Base-by-base conservation (phyloP, 805 yeast species). In the Wickerhamomyces sydowiorum region DNA sequence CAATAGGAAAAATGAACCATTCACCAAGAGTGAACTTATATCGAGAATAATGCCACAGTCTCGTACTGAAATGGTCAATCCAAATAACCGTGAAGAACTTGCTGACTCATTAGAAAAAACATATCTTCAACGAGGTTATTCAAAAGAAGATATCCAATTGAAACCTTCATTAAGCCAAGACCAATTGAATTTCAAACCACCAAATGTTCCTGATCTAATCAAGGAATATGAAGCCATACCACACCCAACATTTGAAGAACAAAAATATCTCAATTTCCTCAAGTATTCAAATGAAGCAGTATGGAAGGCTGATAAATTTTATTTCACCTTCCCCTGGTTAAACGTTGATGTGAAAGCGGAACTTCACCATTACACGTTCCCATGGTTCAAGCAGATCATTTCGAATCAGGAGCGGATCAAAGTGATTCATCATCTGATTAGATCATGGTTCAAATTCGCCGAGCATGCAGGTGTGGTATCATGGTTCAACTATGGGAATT, bases 1-100 rank as follows among this genome's bases (percentile, higher is more conserved):
- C 30, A 15, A 5, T 13, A n/a, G 4, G 30, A 18, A 4, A 28
- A n/a, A 28, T 10, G 30, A 28, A 28, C 18, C 18, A 6, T 6
- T 6, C 7, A 18, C 30, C 7, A n/a, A n/a, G 9, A 29, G 51
- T 14, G 52, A 47, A 35, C 33, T 44, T 20, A 42, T 39, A 18
- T 41, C 42, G 15, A 18, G 22, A 8, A 19, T 19, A 22, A 40
- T 50, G 13, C 29, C 40, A 3, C 6, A 23, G 4, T 7, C 24
- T n/a, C 18, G 15, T 28, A 6, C 15, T 28, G 15, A n/a, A 28
- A 28, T 28, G 14, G 18, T 4, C 14, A 28, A 12, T 4, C 4
- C 7, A 18, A 22, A 38, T 24, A 14, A 48, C 28, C 41, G 53
- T 36, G 44, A 29, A 7, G 39, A 27, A 7, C 33, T 44, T 5